Conservation (phyloP, 163 green algal species). For the Dunaliella salina region DNA sequence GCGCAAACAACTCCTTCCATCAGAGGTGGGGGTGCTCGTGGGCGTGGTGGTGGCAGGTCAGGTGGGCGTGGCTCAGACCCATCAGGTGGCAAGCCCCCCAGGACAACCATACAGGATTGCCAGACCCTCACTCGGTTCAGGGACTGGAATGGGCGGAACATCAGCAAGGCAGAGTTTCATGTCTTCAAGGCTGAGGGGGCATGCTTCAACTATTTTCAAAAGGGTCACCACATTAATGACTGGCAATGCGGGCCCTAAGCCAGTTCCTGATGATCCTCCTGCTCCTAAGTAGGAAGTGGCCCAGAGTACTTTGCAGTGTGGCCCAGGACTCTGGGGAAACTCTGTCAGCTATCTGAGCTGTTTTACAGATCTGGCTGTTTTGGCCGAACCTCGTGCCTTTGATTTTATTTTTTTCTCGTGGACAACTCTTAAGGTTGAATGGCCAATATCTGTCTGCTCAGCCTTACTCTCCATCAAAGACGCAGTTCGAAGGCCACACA, state of each 20-base stretch:
- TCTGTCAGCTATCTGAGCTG: too few relatives aligned
- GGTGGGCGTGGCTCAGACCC: neutral
- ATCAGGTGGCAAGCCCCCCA: neutral
- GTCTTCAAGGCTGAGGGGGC: neutral
- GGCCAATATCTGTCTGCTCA: too few relatives aligned
- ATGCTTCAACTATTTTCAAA: neutral
- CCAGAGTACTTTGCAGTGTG: too few relatives aligned
- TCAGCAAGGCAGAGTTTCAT: neutral
- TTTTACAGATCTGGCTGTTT: too few relatives aligned
- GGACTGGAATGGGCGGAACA: neutral
- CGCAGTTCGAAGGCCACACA: too few relatives aligned
- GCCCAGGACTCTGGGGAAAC: too few relatives aligned
- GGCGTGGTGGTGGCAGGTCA: neutral
- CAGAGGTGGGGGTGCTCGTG: neutral
- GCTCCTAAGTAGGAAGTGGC: too few relatives aligned
- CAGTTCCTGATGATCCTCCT: neutral
- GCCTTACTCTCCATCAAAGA: too few relatives aligned
- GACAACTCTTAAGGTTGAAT: too few relatives aligned
- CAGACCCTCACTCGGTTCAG: neutral
- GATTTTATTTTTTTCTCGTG: too few relatives aligned
- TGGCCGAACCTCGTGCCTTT: too few relatives aligned
- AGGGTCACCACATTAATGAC: neutral
- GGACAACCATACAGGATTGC: neutral
- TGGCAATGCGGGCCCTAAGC: neutral
- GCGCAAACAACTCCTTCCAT: neutral